A percentile compares a stretch with the other conserved stretches of the same genome.
phyloP scores from a whole-genome alignment of 2,329 filamentous ascomycete genomes.

The Epicoccum nigrum region DNA sequence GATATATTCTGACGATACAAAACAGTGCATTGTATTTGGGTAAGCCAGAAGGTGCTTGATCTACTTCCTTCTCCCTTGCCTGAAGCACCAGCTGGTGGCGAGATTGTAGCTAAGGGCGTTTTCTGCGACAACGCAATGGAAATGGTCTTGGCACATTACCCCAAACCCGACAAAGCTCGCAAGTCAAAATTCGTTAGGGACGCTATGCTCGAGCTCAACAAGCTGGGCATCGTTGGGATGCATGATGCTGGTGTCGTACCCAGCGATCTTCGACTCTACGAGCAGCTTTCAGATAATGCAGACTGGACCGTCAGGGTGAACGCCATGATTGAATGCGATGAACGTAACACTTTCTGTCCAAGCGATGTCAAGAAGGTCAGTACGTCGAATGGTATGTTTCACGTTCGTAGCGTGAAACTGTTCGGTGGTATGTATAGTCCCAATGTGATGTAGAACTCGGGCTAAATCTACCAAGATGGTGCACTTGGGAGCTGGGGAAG shows the following conservation, averaged over 20 bases:
- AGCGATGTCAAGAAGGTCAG: slow-evolving; percentile 55
- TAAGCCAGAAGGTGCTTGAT: slow-evolving; percentile 67
- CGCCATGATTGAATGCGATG: slow-evolving; percentile 70
- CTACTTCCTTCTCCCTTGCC: slow-evolving; percentile 60
- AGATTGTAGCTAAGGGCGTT: slow-evolving; percentile 70
- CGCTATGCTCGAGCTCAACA: slow-evolving; percentile 68
- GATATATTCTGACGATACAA: background rate
- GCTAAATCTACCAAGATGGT: slow-evolving; percentile 59
- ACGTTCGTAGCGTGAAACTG: slow-evolving; percentile 69
- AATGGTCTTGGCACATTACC: slow-evolving; percentile 62
- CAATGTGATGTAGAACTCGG: background rate
- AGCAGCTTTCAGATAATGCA: slow-evolving; percentile 56
- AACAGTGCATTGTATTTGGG: slow-evolving; percentile 68
- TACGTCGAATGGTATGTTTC: slow-evolving; percentile 58
- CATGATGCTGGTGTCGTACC: slow-evolving; percentile 70
- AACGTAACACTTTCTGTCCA: slow-evolving; percentile 69
- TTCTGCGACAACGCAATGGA: slow-evolving; percentile 79
- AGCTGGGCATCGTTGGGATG: slow-evolving; percentile 70
- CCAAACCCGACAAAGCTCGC: slow-evolving; percentile 59
- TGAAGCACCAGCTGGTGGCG: slow-evolving; percentile 64
- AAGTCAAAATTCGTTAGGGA: slow-evolving; percentile 63
- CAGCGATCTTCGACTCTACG: slow-evolving; percentile 61
- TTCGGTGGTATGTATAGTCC: slow-evolving; percentile 62
- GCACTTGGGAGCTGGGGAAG: slow-evolving; percentile 75
- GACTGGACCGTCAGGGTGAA: slow-evolving; percentile 69